Percentiles rank a stretch among this genome's conserved stretches.
Evolutionary conservation across 2,329 filamentous ascomycete genomes (phyloP).

Genomic region (Aspergillus uvarum): DNA sequence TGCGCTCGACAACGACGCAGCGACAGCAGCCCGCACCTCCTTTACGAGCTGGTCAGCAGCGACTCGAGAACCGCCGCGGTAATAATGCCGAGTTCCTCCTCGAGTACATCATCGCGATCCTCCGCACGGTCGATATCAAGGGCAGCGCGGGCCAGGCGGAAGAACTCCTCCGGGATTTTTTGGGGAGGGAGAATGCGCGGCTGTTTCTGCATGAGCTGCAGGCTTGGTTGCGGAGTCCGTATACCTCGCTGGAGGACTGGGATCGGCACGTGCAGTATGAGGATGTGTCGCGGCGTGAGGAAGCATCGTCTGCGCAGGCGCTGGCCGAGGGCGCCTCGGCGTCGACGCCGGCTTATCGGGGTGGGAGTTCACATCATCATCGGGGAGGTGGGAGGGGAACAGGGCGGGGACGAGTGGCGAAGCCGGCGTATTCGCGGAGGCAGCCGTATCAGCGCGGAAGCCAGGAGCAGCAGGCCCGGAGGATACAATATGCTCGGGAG

Average conservation of each 20-base stretch:
- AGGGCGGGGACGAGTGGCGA: conserved; percentile 19
- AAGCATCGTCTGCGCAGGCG: conserved; percentile 9
- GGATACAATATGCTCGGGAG: conserved; percentile 31
- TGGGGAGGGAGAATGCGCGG: conserved; percentile 70
- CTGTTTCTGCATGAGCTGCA: conserved; percentile 84
- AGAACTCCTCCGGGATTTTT: conserved; percentile 72
- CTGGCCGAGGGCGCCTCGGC: conserved; percentile 10
- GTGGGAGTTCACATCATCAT: conserved; percentile 15
- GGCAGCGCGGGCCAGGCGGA: conserved; percentile 76
- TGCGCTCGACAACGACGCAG: too few relatives aligned
- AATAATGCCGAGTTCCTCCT: conserved; percentile 81
- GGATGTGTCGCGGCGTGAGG: conserved; percentile 16
- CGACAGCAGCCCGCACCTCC: not conserved
- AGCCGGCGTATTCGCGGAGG: conserved; percentile 20
- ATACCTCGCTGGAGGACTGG: conserved; percentile 70
- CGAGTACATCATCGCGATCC: conserved; percentile 79
- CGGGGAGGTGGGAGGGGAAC: conserved; percentile 11
- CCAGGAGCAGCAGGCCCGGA: conserved; percentile 23
- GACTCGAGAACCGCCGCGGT: conserved; percentile 48
- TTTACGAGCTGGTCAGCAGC: conserved; percentile 29
- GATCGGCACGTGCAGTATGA: conserved; percentile 75
- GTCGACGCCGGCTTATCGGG: conserved; percentile 25
- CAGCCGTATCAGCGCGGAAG: conserved; percentile 11
- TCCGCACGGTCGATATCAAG: conserved; percentile 80
- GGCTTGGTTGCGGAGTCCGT: conserved; percentile 80